Evolutionary conservation across 2,329 filamentous ascomycete genomes (phyloP).

Genomic region (Seiridium cupressi): DNA sequence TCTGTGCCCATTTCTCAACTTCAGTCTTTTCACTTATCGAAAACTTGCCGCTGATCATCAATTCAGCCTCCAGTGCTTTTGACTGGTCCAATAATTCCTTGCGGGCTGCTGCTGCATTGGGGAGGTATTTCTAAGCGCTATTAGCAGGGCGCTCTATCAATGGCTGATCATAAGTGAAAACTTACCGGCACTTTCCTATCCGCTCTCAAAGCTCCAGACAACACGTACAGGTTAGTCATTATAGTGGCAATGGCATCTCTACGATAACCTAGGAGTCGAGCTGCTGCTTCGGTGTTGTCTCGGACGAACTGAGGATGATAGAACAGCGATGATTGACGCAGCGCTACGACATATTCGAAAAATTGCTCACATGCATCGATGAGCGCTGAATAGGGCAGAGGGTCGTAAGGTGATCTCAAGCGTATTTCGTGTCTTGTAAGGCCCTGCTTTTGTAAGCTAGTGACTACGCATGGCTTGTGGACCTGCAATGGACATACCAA

Average conservation of each 20-base stretch:
- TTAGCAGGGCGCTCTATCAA: neutral
- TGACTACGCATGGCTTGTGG: neutral
- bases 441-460: slow-evolving; percentile 23
- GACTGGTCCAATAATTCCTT: slow-evolving; percentile 51
- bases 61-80: slow-evolving; percentile 42
- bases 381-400: slow-evolving; percentile 53
- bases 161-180: neutral
- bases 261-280: slow-evolving; percentile 47
- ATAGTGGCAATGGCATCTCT: slow-evolving; percentile 58
- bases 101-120: slow-evolving; percentile 52
- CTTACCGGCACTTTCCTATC: slow-evolving; percentile 47
- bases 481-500: slow-evolving; percentile 32
- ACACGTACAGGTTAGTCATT: slow-evolving; percentile 56
- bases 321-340: slow-evolving; percentile 56
- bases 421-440: slow-evolving; percentile 59
- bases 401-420: slow-evolving; percentile 55
- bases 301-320: slow-evolving; percentile 53
- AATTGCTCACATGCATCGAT: slow-evolving; percentile 56
- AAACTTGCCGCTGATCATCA: slow-evolving; percentile 23
- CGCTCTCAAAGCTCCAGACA: slow-evolving; percentile 53
- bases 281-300: slow-evolving; percentile 46
- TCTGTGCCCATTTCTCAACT: slow-evolving; percentile 51
- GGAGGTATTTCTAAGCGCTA: slow-evolving; percentile 45
- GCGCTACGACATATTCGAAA: slow-evolving; percentile 57
- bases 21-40: slow-evolving; percentile 26